Base-by-base conservation (phyloP, 2,329 filamentous ascomycete species). In the Alternaria brassicicola region DNA sequence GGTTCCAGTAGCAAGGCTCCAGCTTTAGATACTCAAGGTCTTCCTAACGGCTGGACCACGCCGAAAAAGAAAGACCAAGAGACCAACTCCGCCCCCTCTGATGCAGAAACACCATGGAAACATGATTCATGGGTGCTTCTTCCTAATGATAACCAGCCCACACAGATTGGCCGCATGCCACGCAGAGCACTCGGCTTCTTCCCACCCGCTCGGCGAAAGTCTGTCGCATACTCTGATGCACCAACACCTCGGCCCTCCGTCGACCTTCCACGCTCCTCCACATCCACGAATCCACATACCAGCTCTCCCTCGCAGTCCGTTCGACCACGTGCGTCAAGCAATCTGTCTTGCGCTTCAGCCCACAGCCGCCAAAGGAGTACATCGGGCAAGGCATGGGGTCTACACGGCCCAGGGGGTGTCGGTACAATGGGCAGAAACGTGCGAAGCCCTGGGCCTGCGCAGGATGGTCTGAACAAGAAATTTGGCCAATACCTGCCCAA, bases 111-210 rank as follows among this genome's bases (percentile, higher is more conserved):
- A 45, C 86, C 87, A 4, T 97, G 92, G 91, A 89, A 86, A 58
- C 93, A 97, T 77, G 92, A 97, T 57, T 89, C 91, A 43, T 97
- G 93, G 92, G 91, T 97, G 1, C 82, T 89, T 28, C 84, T 97
- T 25, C 91, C 94, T 62, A 89, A 88, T 21, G 85, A 85, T 62
- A 80, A 82, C 15, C 83, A 88, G 23, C 89, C 92, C 1, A 88
- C 95, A 23, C 91, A 97, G 75, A 95, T 99, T 64, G 92, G 88
- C 15, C 88, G 95, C 28, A 87, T 98, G 57, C 88, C 92, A 21
- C 88, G 91, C 56, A 88, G 89, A 77, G 85, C 89, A 2, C 84
- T 97, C 42, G 94, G 93, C 23, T 98, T 94, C 78, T 98, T 98
- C 72, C 94, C 94, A 3, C 93, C 93, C 7, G 86, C 93, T 19